A percentile compares a stretch with the other conserved stretches of the same genome.
phyloP scores from a whole-genome alignment of 805 yeast genomes.

The Limtongia smithiae region DNA sequence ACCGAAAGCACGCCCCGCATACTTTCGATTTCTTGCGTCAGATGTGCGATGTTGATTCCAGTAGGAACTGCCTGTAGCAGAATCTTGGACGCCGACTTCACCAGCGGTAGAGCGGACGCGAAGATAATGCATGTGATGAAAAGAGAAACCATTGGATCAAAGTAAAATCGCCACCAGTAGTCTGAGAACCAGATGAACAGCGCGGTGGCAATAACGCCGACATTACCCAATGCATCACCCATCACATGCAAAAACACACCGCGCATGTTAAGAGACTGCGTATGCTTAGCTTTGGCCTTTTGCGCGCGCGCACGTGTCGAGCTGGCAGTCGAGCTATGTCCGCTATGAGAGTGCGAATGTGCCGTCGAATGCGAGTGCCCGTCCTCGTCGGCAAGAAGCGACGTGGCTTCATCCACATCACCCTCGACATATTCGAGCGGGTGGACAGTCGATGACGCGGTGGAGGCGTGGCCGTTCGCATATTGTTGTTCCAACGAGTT shows the following conservation, averaged over 20 bases:
- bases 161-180: slow-evolving; percentile 78
- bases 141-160: slow-evolving; percentile 83
- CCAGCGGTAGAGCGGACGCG: slow-evolving; percentile 85
- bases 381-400: slow-evolving; percentile 4
- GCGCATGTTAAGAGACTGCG: slow-evolving; percentile 87
- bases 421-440: slow-evolving; percentile 36
- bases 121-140: slow-evolving; percentile 84
- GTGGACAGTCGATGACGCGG: neutral
- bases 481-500: slow-evolving; percentile 6
- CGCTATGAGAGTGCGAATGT: neutral
- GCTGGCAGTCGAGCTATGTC: neutral
- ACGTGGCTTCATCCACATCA: slow-evolving; percentile 36
- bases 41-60: slow-evolving; percentile 69
- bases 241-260: slow-evolving; percentile 94
- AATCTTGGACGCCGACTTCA: slow-evolving; percentile 80
- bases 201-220: slow-evolving; percentile 90
- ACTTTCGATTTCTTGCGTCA: slow-evolving; percentile 61
- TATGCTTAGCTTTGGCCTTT: slow-evolving; percentile 31
- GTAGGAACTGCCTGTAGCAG: slow-evolving; percentile 90
- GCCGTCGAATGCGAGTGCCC: slow-evolving; percentile 7
- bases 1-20: slow-evolving; percentile 75
- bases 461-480: neutral
- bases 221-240: slow-evolving; percentile 93
- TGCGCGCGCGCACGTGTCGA: slow-evolving; percentile 29
- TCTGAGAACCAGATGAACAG: slow-evolving; percentile 91